Base-by-base conservation (phyloP, 2,329 filamentous ascomycete genomes). In the Sporothrix phasma region DNA sequence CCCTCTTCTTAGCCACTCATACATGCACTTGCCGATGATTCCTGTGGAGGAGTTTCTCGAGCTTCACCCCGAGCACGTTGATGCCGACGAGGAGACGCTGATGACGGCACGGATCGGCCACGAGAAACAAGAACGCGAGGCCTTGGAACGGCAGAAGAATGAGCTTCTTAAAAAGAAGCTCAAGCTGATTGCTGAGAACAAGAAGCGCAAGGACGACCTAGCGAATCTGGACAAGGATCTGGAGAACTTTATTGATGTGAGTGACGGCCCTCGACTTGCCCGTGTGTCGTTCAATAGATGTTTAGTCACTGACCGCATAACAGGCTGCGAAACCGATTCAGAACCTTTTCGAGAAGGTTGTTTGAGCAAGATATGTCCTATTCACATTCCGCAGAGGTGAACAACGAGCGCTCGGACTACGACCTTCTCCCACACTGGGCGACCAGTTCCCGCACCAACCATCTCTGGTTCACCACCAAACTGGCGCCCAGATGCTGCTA, bases 71-170 rank as follows among this genome's bases (percentile, higher is more conserved):
- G 88, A 96, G 65, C 85, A 90, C 69, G 79, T 80, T n/a, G 80
- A 86, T 26, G 81, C 83, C 11, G 85, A 88, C 70, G 89, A 95
- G 70, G 88, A 92, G 73, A 83, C 89, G 13, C 78, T 97, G 64
- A 97, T 95, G 86, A 85, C 92, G 61, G 90, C 90, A 49, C 86
- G 93, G 29, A 96, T 99, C 72, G 88, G 94, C 68, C 89, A 97
- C 73, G 94, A 99, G 77, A 85, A 91, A 69, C 82, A 84, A 13
- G 91, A 95, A 73, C 86, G 94, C 43, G 87, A 96, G 75, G 85
- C 87, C 47, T 78, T 97, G 34, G 94, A 99, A 75, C 88, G 91
- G 74, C 87, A 92, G 70, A 83, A 92, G 60, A 87, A 92, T 73
- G 88, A 88, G 69, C 79, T 92, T 1, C 77, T 92, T 53, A 91